phyloP scores from a whole-genome alignment of 306 rosid genomes.

The Alnus rubra region DNA sequence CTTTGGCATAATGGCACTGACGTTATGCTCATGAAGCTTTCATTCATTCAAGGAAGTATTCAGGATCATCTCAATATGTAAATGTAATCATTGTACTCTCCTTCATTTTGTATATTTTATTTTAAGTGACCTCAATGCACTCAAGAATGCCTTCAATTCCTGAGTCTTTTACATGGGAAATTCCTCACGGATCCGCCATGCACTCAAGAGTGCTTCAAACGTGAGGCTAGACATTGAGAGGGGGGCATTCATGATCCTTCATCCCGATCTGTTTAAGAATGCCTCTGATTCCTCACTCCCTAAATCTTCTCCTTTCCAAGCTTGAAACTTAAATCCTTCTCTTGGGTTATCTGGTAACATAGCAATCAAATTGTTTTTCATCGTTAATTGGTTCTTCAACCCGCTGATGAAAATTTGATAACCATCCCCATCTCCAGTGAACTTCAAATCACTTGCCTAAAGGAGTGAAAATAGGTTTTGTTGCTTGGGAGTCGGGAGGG shows the following conservation, averaged over 20 bases:
- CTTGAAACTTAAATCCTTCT: not conserved
- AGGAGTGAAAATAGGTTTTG: not conserved
- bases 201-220: no score
- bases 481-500: not conserved
- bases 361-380: not conserved
- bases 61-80: not conserved
- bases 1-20: not conserved
- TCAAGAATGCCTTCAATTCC: not conserved
- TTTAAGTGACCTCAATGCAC: not conserved
- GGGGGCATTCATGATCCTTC: no score
- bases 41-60: not conserved
- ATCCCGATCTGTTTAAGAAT: no score
- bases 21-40: not conserved
- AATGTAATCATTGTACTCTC: not conserved
- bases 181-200: no score
- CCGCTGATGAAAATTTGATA: not conserved
- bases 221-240: no score
- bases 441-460: not conserved
- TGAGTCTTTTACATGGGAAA: not conserved
- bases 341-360: not conserved
- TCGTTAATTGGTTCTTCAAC: no score
- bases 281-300: no score
- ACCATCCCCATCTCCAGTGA: not conserved
- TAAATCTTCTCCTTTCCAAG: no score
- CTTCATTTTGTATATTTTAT: not conserved